phyloP scores from a whole-genome alignment of 768 basidiomycete species.

The Panaeolus cyanescens region DNA sequence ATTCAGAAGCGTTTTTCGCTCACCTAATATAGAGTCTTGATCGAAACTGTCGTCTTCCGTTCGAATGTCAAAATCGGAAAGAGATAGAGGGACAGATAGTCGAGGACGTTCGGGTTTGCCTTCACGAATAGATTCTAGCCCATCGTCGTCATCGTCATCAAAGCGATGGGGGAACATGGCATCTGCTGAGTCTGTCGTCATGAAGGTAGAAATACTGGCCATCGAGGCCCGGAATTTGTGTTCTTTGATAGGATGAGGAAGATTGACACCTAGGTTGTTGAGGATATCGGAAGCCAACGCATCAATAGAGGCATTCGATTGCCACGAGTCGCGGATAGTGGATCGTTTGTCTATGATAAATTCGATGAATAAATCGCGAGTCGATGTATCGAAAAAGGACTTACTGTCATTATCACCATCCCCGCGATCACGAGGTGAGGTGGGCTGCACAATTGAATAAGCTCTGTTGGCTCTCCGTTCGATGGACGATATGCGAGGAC shows the following conservation, averaged over 20 bases:
- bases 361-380: background rate
- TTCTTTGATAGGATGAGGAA: constrained; percentile 37
- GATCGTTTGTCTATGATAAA: constrained; percentile 15
- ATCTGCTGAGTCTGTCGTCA: constrained; percentile 60
- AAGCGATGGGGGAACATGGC: constrained; percentile 49
- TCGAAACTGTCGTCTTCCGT: constrained; percentile 38
- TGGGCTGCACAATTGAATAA: constrained; percentile 24
- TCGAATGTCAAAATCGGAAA: constrained; percentile 45
- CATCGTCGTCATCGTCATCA: background rate
- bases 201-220: constrained; percentile 56
- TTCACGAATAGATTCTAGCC: background rate
- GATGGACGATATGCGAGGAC: constrained; percentile 15
- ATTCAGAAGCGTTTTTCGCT: background rate
- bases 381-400: background rate
- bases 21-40: constrained; percentile 34
- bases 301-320: constrained; percentile 33
- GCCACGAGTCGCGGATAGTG: constrained; percentile 46
- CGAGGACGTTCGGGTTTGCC: constrained; percentile 21
- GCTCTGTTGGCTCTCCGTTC: constrained; percentile 29
- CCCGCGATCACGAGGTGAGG: background rate
- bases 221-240: constrained; percentile 42
- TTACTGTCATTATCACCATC: background rate
- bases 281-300: constrained; percentile 39
- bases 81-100: constrained; percentile 34
- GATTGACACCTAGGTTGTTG: constrained; percentile 38